Evolutionary conservation across 768 basidiomycete species (phyloP).

Genomic region (Pisolithus orientalis): DNA sequence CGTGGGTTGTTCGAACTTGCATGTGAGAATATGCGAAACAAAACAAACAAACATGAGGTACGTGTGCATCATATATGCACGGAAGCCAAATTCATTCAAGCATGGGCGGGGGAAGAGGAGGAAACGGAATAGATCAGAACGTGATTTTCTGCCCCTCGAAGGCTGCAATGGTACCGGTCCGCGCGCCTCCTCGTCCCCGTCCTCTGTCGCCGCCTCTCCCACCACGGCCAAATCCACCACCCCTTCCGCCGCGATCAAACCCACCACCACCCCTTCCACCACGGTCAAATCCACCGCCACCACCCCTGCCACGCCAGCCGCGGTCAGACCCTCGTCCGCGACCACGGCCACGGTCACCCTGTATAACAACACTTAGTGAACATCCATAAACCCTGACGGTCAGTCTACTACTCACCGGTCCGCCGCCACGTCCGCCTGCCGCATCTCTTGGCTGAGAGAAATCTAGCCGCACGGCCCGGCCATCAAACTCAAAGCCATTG

Average conservation of each 20-base stretch:
- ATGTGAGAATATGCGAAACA: no score
- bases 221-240: slow-evolving; percentile 35
- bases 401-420: slow-evolving; percentile 31
- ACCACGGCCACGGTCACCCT: slow-evolving; percentile 30
- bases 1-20: no score
- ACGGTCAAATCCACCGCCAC: background rate
- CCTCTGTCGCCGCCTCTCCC: slow-evolving; percentile 32
- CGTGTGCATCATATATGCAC: no score
- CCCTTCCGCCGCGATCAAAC: slow-evolving; percentile 17
- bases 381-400: background rate
- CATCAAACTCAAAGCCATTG: slow-evolving; percentile 71
- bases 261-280: slow-evolving; percentile 26
- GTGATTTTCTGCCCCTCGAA: slow-evolving; percentile 50
- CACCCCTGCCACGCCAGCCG: slow-evolving; percentile 4
- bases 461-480: slow-evolving; percentile 77
- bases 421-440: slow-evolving; percentile 45
- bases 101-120: no score
- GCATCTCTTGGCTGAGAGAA: slow-evolving; percentile 77
- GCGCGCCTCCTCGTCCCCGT: slow-evolving; percentile 36
- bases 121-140: slow-evolving; percentile 23
- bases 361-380: background rate
- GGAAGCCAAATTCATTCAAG: no score
- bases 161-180: slow-evolving; percentile 47
- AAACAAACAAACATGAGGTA: no score
- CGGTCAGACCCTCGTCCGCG: slow-evolving; percentile 19